Evolutionary conservation across 768 basidiomycete species (phyloP).

Genomic region (Hypholoma sublateritium): DNA sequence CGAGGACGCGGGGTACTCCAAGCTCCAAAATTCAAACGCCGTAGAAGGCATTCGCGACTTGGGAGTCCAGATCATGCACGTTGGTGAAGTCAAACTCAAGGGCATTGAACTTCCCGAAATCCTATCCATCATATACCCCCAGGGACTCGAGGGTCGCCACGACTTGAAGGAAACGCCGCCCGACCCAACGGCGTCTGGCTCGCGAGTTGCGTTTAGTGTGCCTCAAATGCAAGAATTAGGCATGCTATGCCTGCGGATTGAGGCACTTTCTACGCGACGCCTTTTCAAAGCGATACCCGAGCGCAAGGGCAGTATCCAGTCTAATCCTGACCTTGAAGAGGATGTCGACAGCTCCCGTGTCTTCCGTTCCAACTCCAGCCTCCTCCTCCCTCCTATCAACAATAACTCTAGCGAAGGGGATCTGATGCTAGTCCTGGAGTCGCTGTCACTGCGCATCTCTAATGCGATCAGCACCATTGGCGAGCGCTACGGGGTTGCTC

Average conservation of each 20-base stretch:
- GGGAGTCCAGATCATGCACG: conserved; percentile 65
- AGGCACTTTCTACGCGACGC: conserved; percentile 66
- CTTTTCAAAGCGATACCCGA: conserved; percentile 50
- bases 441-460: conserved; percentile 71
- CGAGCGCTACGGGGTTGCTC: conserved; percentile 20
- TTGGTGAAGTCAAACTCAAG: conserved; percentile 92
- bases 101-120: conserved; percentile 91
- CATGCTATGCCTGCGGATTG: conserved; percentile 72
- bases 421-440: conserved; percentile 73
- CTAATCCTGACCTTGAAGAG: conserved; percentile 31
- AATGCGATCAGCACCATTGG: conserved; percentile 54
- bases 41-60: conserved; percentile 76
- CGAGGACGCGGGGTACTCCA: conserved; percentile 60
- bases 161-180: conserved; percentile 45
- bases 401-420: conserved; percentile 74
- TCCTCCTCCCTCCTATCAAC: conserved; percentile 66
- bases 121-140: conserved; percentile 83
- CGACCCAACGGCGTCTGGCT: conserved; percentile 37
- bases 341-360: conserved; percentile 29
- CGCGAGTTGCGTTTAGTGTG: conserved; percentile 65
- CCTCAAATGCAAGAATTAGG: conserved; percentile 75
- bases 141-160: conserved; percentile 67
- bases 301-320: conserved; percentile 46
- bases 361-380: conserved; percentile 58
- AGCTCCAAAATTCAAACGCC: conserved; percentile 54